Evolutionary conservation across 2,329 filamentous ascomycete genomes (phyloP), one percentile per base, ranked within the genome.

Genomic region (Colletotrichum theobromicola): DNA sequence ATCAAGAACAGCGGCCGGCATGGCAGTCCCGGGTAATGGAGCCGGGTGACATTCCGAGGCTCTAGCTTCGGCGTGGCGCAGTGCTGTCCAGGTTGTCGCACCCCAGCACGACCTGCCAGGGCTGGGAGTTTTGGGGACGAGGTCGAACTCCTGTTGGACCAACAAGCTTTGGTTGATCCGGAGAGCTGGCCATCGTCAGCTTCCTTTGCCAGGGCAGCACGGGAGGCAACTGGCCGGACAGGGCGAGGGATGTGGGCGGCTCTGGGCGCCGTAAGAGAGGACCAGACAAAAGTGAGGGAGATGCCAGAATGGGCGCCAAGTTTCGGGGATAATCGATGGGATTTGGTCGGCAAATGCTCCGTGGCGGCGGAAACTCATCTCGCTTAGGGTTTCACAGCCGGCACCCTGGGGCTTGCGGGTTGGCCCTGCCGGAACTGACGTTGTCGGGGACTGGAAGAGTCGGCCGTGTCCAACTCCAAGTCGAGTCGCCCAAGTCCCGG

Each of bases 371-470:
- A 15, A 72, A 71, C 62, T 76, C 70, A 77, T 77, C 69, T 77
- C 75, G 75, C 74, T 77, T 77, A 71, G 46, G 70, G 73, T 70
- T 75, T 75, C 73, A 65, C 70, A 68, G 65, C 70, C 65, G 64
- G 60, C 70, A 50, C 64, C 58, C 58, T 64, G 63, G 70, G 67
- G 55, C 53, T 55, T 50, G 61, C 30, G 32, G 32, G 42, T 30
- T 55, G 71, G 60, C 61, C 42, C 60, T 71, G 50, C 67, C 32
- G 50, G 71, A 55, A 65, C 53, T 57, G 60, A 61, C 61, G 71
- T 37, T 74, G 72, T 72, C 70, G 42, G 46, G 37, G 53, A 67
- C 50, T 55, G 60, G 42, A 50, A 58, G 60, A 61, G 30, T 61
- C 57, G 57, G 32, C 57, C n/a, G 57, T 30, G n/a, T 34, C 37